These are phyloP conservation scores for Aspergillus sojae DNA, from an alignment of 2,329 filamentous ascomycete species.

Conservation along the genomic window DNA sequence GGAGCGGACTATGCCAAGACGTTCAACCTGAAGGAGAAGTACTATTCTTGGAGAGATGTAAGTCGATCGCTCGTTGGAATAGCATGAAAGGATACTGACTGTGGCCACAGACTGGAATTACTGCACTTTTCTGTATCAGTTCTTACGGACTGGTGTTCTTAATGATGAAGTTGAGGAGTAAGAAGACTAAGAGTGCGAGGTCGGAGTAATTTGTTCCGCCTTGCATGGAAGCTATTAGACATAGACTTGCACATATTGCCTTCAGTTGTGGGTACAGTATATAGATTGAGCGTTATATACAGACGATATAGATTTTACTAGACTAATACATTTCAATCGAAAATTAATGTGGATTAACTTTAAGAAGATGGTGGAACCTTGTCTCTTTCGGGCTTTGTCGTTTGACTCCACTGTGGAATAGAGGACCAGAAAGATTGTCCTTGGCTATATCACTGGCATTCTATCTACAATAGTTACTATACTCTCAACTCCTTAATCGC, in stretches of 20 bases:
- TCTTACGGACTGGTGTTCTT: conserved; percentile 49
- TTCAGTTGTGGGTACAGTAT: background rate
- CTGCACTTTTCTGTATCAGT: conserved; percentile 47
- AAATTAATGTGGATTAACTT: no score
- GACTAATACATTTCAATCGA: background rate
- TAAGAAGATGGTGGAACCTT: no score
- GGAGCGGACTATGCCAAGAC: conserved; percentile 39
- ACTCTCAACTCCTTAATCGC: no score
- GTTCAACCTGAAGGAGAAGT: conserved; percentile 37
- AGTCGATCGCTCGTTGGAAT: conserved; percentile 12
- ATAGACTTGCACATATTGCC: background rate
- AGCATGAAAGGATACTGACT: background rate
- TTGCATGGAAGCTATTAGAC: background rate
- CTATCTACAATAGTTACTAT: no score
- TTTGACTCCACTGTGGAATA: no score
- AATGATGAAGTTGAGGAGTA: conserved; percentile 54
- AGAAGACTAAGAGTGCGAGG: conserved; percentile 50
- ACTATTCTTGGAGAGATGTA: conserved; percentile 43
- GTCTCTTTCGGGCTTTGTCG: no score
- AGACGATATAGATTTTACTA: background rate
- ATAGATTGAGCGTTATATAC: background rate
- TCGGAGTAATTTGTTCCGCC: conserved; percentile 25
- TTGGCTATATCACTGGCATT: no score
- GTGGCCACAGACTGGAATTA: conserved; percentile 40
- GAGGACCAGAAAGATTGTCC: no score